Conservation (phyloP, 768 basidiomycete genomes). For the Mycena alexandri region DNA sequence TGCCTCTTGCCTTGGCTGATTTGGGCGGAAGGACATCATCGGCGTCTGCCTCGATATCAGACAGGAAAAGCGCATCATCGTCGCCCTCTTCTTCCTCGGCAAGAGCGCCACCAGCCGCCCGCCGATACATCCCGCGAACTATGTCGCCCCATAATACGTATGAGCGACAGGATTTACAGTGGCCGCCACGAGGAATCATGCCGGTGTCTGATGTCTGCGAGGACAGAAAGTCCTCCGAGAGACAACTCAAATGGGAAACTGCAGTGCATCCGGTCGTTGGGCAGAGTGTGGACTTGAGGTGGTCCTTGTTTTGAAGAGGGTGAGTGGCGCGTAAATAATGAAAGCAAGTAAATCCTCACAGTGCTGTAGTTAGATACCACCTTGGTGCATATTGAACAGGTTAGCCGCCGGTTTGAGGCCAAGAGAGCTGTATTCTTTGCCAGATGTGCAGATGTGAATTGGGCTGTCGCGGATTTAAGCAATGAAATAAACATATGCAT, state of each 20-base stretch:
- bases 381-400: constrained; percentile 64
- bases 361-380: constrained; percentile 54
- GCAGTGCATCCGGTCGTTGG: constrained; percentile 62
- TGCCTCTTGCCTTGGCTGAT: constrained; percentile 28
- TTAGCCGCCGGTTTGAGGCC: constrained; percentile 46
- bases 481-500: constrained; percentile 1
- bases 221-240: constrained; percentile 61
- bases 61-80: constrained; percentile 51
- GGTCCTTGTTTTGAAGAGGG: constrained; percentile 53
- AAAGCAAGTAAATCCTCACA: constrained; percentile 48
- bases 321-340: constrained; percentile 21
- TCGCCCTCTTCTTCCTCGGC: constrained; percentile 46
- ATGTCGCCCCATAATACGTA: constrained; percentile 82
- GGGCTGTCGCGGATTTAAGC: constrained; percentile 49
- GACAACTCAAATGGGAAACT: constrained; percentile 70
- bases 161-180: constrained; percentile 62
- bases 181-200: constrained; percentile 74
- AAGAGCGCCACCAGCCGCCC: constrained; percentile 51
- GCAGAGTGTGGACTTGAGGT: constrained; percentile 66
- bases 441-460: constrained; percentile 62
- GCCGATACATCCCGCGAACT: constrained; percentile 70
- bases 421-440: constrained; percentile 61
- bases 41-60: constrained; percentile 40
- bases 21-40: constrained; percentile 28
- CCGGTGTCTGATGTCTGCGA: constrained; percentile 39